Percentiles rank a stretch among this genome's conserved stretches.
Conservation (phyloP, 208 protist species). For the Leishmania tarentolae region DNA sequence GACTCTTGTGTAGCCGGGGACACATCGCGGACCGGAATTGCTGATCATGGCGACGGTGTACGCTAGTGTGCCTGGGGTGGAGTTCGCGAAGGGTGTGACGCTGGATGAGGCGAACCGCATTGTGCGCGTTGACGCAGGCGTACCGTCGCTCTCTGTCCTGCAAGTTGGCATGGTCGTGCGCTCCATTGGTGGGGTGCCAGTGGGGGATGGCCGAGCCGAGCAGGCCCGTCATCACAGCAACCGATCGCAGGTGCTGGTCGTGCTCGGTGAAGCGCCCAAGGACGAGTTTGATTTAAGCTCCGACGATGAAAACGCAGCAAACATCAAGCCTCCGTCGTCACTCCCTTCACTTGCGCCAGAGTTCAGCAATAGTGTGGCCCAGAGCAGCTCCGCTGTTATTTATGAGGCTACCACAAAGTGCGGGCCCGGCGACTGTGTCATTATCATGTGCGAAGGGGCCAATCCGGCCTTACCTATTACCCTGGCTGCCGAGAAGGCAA, state of each 20-base stretch:
- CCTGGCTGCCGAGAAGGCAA: slow-evolving; percentile 64
- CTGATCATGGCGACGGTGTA: slow-evolving; percentile 42
- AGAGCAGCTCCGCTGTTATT: slow-evolving; percentile 65
- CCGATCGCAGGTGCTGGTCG: slow-evolving; percentile 57
- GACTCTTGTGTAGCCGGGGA: neutral
- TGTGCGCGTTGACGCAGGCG: slow-evolving; percentile 38
- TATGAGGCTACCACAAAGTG: slow-evolving; percentile 59
- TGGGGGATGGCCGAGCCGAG: slow-evolving; percentile 52
- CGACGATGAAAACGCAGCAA: slow-evolving; percentile 65
- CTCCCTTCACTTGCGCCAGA: slow-evolving; percentile 42
- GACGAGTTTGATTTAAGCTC: slow-evolving; percentile 89
- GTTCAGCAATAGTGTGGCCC: slow-evolving; percentile 41
- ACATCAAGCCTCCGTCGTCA: slow-evolving; percentile 48
- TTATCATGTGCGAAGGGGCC: slow-evolving; percentile 87
- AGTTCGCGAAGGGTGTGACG: slow-evolving; percentile 56
- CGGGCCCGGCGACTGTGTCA: slow-evolving; percentile 60
- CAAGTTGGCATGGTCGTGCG: slow-evolving; percentile 66
- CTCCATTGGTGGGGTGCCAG: slow-evolving; percentile 75
- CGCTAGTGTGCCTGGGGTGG: slow-evolving; percentile 51
- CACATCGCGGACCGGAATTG: slow-evolving; percentile 2
- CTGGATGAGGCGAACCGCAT: slow-evolving; percentile 60
- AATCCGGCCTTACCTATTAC: slow-evolving; percentile 83
- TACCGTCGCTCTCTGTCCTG: slow-evolving; percentile 45
- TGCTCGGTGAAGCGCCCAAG: slow-evolving; percentile 35
- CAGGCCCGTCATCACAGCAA: slow-evolving; percentile 51